Base-by-base conservation (phyloP, 768 basidiomycete genomes). In the Kwoniella botswanensis region DNA sequence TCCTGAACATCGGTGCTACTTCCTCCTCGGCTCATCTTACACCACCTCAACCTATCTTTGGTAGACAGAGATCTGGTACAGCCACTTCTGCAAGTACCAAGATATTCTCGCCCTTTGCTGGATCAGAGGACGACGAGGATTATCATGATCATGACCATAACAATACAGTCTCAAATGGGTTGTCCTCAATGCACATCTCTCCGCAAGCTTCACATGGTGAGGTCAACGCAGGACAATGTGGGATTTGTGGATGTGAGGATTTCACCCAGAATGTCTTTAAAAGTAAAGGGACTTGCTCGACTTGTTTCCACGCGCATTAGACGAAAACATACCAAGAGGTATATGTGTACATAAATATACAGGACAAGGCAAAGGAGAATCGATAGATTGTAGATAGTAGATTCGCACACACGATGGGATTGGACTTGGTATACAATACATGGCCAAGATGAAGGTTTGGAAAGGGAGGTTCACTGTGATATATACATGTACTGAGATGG, bases 251-350 rank as follows among this genome's bases (percentile, higher is more conserved):
- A 11, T 90, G 91, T 76, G 79, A 71, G 24, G 85, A 86, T 57
- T 90, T 91, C 82, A 87, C 87, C 76, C 89, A 91, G 83, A 89
- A 89, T 78, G 88, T 88, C 54, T 89, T 89, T 84, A 89, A 91
- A 83, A 85, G 86, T 57, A 86, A 86, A 77, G 89, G 90, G 7
- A 85, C 88, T 84, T 91, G 90, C 82, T 88, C 85, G 72, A 89
- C 88, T 73, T 92, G 90, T 81, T 88, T 88, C 75, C 86, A 88
- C 82, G 67, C 71, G 22, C 82, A 83, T 72, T 76, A 35, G 43
- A 43, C 12, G 5, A 42, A 7, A 35, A 5, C 35, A 9, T 9
- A 7, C 35, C 35, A 35, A 35, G 4, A 35, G 7, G 35, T 7
- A 35, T 1, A 35, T 35, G 35, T 4, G 26, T 26, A 26, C 2